Base-by-base conservation (phyloP, 208 protist genomes). In the Endotrypanum monterogeii region DNA sequence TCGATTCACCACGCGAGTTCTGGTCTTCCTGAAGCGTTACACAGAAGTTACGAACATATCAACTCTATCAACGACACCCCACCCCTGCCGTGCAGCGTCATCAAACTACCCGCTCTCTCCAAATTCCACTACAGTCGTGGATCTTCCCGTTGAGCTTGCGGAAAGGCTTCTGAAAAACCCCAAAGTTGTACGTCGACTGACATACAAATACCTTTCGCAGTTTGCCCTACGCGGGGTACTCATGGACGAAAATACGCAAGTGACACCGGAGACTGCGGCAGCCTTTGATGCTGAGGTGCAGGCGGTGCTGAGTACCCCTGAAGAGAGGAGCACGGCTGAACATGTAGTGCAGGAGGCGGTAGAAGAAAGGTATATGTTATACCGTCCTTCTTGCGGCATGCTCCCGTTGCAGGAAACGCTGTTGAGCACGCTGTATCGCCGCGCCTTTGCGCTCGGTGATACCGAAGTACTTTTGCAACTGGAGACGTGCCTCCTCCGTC, bases 281-380 rank as follows among this genome's bases (percentile, higher is more conserved):
- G 32, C 63, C 55, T 56, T 81, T 58, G 71, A 81, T 9, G 63
- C 52, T 12, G 71, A 71, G 66, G 71, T 76, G 54, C 23, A 65
- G 50, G 54, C n/a, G 41, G 74, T 73, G 30, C 54, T 78, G 55
- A 12, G 5, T 11, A 74, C 56, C 1, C 60, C 62, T 28, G 74
- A 81, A 35, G 83, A 93, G 62, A 56, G 54, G 3, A 8, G 58
- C 20, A 70, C 73, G 7, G 78, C 88, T 35, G 56, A 85, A 7
- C 56, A 74, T 14, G 55, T 95, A 4, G 57, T 94, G 52, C 78
- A 76, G 44, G 89, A 93, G n/a, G 88, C 84, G 1, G 74, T 95
- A 30, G 89, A 94, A 72, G 87, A 95, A 51, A 83, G 89, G n/a
- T 94, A 95, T 74, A 48, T 90, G 8, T 74, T 97, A 16, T 97